Evolutionary conservation across 2,329 filamentous ascomycete species (phyloP).

Genomic region (Fusarium sp.): DNA sequence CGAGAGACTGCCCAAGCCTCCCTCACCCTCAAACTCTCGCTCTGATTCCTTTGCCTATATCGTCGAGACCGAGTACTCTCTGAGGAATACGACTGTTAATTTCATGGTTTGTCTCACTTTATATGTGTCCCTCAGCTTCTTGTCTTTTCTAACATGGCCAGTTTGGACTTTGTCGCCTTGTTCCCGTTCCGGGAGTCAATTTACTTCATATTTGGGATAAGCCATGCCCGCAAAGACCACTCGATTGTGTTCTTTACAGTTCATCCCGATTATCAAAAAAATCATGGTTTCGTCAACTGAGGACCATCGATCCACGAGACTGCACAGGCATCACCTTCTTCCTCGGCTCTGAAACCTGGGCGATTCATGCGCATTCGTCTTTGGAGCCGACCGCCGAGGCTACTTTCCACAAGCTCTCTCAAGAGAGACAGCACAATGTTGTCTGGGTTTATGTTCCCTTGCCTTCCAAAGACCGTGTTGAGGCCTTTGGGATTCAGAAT

Average conservation of each 20-base stretch:
- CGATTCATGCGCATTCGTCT: not conserved
- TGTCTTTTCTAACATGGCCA: not conserved
- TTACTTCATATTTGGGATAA: not conserved
- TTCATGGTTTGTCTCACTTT: not conserved
- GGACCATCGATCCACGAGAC: slow-evolving; percentile 8
- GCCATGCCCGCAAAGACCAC: not conserved
- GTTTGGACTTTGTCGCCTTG: not conserved
- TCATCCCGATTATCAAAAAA: not conserved
- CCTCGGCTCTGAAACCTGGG: not conserved
- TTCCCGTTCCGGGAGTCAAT: not conserved
- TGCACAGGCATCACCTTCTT: slow-evolving; percentile 14
- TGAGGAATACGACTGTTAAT: not conserved
- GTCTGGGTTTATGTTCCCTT: not conserved
- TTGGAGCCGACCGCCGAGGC: not conserved
- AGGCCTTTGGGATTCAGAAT: not conserved
- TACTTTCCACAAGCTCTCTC: not conserved
- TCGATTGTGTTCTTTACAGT: not conserved
- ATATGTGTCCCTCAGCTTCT: not conserved
- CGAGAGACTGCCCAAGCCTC: not conserved
- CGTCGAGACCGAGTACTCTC: not conserved
- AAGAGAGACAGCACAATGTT: not conserved
- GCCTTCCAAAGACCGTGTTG: not conserved
- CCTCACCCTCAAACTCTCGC: not conserved
- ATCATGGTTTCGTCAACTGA: not conserved
- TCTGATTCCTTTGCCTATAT: not conserved